phyloP scores from a whole-genome alignment of 345 rosid genomes.

The Gossypium raimondii region DNA sequence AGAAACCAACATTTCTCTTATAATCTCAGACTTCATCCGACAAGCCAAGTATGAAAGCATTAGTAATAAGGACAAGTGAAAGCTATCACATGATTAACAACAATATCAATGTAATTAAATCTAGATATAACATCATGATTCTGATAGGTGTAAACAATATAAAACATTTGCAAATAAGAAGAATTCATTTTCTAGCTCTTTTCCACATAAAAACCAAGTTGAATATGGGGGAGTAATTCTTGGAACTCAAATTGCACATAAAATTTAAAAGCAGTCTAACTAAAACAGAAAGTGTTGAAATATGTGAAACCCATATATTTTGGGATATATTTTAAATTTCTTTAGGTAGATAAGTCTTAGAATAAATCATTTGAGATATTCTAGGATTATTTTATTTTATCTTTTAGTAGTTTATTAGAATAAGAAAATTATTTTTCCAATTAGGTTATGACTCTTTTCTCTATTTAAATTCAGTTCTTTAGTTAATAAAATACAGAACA shows the following conservation, averaged over 20 bases:
- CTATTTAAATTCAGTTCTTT: too few relatives aligned
- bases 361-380: too few relatives aligned
- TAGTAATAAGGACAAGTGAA: background rate
- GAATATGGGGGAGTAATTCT: background rate
- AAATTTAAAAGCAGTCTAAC: background rate
- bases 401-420: too few relatives aligned
- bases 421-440: too few relatives aligned
- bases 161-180: background rate
- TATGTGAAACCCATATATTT: too few relatives aligned
- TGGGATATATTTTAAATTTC: too few relatives aligned
- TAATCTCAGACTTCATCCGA: background rate
- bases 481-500: too few relatives aligned
- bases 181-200: background rate
- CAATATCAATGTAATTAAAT: background rate
- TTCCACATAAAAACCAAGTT: background rate
- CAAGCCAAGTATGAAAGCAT: background rate
- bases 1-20: background rate
- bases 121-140: background rate
- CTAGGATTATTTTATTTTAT: too few relatives aligned
- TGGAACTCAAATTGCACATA: conserved; percentile 1
- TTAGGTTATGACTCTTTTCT: too few relatives aligned
- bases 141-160: background rate
- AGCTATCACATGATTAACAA: background rate
- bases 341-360: too few relatives aligned
- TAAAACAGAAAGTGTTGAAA: too few relatives aligned